These are phyloP conservation scores for Scheffersomyces lignosus DNA, from an alignment of 805 yeast species.

Conservation along the genomic window DNA sequence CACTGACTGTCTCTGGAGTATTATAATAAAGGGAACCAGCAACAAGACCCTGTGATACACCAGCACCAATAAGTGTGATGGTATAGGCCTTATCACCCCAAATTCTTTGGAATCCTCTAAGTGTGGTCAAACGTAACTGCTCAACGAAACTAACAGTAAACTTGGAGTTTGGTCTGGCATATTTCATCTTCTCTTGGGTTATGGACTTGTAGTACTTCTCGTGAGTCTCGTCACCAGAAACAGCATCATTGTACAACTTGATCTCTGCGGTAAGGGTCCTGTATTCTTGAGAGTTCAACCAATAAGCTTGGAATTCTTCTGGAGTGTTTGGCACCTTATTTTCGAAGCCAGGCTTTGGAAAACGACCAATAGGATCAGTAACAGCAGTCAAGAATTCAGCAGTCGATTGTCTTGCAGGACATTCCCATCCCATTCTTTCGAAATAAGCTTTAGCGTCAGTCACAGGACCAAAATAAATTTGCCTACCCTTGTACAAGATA, in stretches of 20 bases:
- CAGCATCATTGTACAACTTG: slow-evolving; percentile 9
- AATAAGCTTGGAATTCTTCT: slow-evolving; percentile 57
- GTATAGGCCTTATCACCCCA: slow-evolving; percentile 58
- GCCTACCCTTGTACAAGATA: slow-evolving; percentile 37
- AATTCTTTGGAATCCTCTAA: slow-evolving; percentile 55
- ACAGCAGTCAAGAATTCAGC: slow-evolving; percentile 72
- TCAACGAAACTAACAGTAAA: slow-evolving; percentile 44
- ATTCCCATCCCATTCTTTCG: slow-evolving; percentile 61
- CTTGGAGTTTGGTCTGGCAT: slow-evolving; percentile 37
- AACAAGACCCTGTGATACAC: slow-evolving; percentile 56
- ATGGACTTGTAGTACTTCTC: slow-evolving; percentile 36
- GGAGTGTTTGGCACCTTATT: slow-evolving; percentile 59
- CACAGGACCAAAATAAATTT: slow-evolving; percentile 65
- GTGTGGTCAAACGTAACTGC: slow-evolving; percentile 51
- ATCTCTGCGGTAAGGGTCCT: slow-evolving; percentile 21
- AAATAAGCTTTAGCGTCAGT: slow-evolving; percentile 56
- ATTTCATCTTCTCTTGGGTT: slow-evolving; percentile 37
- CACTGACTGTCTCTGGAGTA: slow-evolving; percentile 48
- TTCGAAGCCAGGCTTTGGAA: slow-evolving; percentile 47
- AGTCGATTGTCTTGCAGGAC: slow-evolving; percentile 66
- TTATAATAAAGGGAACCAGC: slow-evolving; percentile 63
- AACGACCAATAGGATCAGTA: slow-evolving; percentile 66
- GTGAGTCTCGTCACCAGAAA: slow-evolving; percentile 29
- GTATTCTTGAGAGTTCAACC: slow-evolving; percentile 50
- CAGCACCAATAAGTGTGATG: slow-evolving; percentile 46